Evolutionary conservation across 2,329 filamentous ascomycete species (phyloP).

Genomic region (Alternaria tenuissima): DNA sequence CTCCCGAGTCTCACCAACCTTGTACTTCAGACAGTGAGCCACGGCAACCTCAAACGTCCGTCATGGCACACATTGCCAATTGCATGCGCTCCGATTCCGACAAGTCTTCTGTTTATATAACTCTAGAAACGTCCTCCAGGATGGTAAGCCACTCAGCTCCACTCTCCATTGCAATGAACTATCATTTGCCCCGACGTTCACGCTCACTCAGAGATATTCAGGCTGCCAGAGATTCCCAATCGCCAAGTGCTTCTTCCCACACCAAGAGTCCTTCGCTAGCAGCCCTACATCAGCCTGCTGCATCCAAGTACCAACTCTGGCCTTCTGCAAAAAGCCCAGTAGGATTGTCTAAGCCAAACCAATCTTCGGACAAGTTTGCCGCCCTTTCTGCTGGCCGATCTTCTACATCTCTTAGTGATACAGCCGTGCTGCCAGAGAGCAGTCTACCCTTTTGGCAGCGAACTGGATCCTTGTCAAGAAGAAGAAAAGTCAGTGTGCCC

Average conservation of each 20-base stretch:
- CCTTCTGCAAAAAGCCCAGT: constrained; percentile 44
- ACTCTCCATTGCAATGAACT: constrained; percentile 40
- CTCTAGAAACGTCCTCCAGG: constrained; percentile 45
- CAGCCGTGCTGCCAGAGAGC: constrained; percentile 43
- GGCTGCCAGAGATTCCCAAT: constrained; percentile 34
- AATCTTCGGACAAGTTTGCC: constrained; percentile 44
- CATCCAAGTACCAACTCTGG: constrained; percentile 50
- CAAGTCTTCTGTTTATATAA: constrained; percentile 50
- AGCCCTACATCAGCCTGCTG: constrained; percentile 31
- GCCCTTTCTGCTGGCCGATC: constrained; percentile 51
- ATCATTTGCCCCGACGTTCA: constrained; percentile 43
- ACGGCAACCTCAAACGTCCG: constrained; percentile 47
- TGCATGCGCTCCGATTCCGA: constrained; percentile 50
- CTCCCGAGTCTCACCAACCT: constrained; percentile 52
- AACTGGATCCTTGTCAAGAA: constrained; percentile 48
- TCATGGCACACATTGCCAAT: constrained; percentile 56
- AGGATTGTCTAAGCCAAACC: constrained; percentile 25
- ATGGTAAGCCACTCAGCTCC: constrained; percentile 38
- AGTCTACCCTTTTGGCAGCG: constrained; percentile 47
- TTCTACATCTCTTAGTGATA: constrained; percentile 52
- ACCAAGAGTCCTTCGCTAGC: constrained; percentile 41
- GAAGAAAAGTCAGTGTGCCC: constrained; percentile 53
- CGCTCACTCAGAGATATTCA: constrained; percentile 48
- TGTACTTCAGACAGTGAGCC: constrained; percentile 47
- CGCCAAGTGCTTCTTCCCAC: constrained; percentile 25